Conservation (phyloP, 164 flowering plant species). For the Annona cherimola region DNA sequence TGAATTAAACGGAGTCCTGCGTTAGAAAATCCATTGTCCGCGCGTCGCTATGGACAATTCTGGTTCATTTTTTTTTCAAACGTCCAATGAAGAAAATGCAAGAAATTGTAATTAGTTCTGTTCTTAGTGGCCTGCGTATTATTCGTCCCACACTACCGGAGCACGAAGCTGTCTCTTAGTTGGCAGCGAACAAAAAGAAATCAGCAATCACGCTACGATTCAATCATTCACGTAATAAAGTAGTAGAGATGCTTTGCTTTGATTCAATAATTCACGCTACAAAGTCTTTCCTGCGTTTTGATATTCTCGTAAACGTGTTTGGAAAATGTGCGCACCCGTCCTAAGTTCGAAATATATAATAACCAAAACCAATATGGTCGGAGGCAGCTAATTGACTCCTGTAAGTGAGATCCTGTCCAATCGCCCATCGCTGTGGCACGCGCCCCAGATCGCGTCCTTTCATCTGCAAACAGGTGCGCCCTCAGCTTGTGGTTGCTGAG, state of each 20-base stretch:
- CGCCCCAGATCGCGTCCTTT: neutral
- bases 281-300: neutral
- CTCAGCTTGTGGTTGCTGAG: too few species aligned
- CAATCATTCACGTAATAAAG: neutral
- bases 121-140: neutral
- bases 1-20: too few species aligned
- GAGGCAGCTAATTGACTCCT: neutral
- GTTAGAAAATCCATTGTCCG: too few species aligned
- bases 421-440: neutral
- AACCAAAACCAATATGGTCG: too few species aligned
- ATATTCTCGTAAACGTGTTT: neutral
- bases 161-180: neutral
- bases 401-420: too few species aligned
- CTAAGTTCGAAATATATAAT: neutral
- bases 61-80: too few species aligned
- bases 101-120: too few species aligned
- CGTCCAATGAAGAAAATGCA: too few species aligned
- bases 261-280: neutral
- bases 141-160: neutral
- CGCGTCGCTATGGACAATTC: too few species aligned
- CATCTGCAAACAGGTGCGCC: neutral
- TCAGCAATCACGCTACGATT: neutral
- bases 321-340: neutral
- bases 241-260: neutral
- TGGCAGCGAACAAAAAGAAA: neutral